Conservation (phyloP, 805 yeast species). For the Ogataea trehaloabstinens region DNA sequence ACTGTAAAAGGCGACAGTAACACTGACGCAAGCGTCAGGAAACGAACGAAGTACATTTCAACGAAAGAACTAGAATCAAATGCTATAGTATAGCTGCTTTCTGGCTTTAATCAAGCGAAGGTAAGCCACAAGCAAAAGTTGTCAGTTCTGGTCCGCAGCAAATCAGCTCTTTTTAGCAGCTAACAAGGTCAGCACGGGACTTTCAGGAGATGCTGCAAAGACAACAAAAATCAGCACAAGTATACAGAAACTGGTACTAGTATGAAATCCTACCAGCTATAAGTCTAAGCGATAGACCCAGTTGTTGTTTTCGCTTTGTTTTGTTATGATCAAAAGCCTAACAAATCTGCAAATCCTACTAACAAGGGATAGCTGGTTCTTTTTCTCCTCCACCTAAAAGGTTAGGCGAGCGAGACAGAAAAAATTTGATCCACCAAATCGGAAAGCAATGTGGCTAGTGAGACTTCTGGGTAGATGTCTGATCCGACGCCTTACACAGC, state of each 20-base stretch:
- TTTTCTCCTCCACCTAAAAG: conserved; percentile 2
- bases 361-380: not conserved
- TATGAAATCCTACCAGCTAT: no score
- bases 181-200: no score
- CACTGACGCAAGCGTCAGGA: not conserved
- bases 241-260: no score
- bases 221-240: no score
- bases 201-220: no score
- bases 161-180: no score
- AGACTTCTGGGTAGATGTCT: not conserved
- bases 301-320: not conserved
- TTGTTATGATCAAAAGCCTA: not conserved
- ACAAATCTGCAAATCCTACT: not conserved
- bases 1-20: conserved; percentile 1
- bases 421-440: conserved; percentile 6
- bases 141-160: no score
- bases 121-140: no score
- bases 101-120: no score
- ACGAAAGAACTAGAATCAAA: no score
- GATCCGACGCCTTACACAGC: not conserved
- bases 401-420: conserved; percentile 2
- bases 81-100: no score
- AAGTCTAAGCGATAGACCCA: not conserved
- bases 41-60: no score
- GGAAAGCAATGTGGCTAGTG: conserved; percentile 11